Base-by-base conservation (phyloP, 495 filamentous ascomycete species). In the Schizothecium vesticola region DNA sequence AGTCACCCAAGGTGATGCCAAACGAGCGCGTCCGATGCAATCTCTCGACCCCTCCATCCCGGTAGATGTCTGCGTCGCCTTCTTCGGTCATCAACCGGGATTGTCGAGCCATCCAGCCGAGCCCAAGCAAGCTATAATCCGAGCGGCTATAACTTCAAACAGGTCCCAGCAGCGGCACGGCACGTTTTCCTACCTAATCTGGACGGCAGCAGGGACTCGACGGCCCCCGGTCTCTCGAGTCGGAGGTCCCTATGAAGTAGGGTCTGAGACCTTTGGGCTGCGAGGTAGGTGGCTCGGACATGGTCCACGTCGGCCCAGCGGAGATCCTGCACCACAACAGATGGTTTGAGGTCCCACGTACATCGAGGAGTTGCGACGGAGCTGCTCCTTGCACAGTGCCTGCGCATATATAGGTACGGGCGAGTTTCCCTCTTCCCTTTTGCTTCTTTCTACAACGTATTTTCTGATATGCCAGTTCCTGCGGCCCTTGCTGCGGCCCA, bases 401-500 rank as follows among this genome's bases (percentile, higher is more conserved):
- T 16, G 33, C 33, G n/a, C 43, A n/a, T 51, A n/a, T n/a, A n/a
- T 51, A n/a, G 43, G 16, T n/a, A 19, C 25, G 58, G 23, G 43
- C 10, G 2, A 9, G 24, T 25, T 64, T 64, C 51, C 60, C n/a
- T 64, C 22, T 28, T 56, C 62, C 22, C 21, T 22, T 43, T 29
- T 36, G 25, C 21, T 36, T 36, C 21, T 36, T 16, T 22, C 55
- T 55, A n/a, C 11, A 12, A 43, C 33, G 33, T 19, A 43, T 43
- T 19, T 36, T 60, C 36, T 29, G 28, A 57, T 61, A 58, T 73
- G 59, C 28, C 23, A 63, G 56, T 29, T 64, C 64, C 72, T 76
- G 74, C 74, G 74, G 69, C 74, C 74, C 61, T 70, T 74, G 51
- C 72, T 76, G 74, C 74, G 74, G 57, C 74, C 73, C 23, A 23